Evolutionary conservation across 116 monocot species (phyloP), one percentile per base, ranked within the genome.

Genomic region (Zostera marina): DNA sequence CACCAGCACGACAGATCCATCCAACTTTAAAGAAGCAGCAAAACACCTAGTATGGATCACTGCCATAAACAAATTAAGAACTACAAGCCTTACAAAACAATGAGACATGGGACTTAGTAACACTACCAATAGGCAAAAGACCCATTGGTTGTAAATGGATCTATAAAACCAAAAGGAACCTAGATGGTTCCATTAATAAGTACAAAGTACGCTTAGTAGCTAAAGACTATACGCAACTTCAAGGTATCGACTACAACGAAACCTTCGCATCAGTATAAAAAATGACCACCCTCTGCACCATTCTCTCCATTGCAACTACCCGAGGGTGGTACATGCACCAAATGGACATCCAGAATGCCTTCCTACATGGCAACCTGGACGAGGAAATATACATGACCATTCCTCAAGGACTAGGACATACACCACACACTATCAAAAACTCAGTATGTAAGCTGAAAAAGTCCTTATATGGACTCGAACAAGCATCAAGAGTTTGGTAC

Each of bases 381-480:
- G 55, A 55, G 25, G 3, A 66, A 4, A 40, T 55, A 5, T 66
- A 66, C 42, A 54, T 66, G 15, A 20, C 54, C 1, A 19, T 54
- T 10, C 22, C 65, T 20, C 52, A 14, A 22, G 55, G 55, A 9
- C 42, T 55, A 22, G 23, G 7, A 13, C 5, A 3, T 0, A n/a
- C n/a, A n/a, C n/a, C n/a, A n/a, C n/a, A n/a, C n/a, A 17, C 54
- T 3, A 44, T 39, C 8, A 13, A 44, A 21, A 20, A 56, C 19
- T 53, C 52, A 21, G 39, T 64, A 10, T 25, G 12, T 12, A 64
- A 15, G 11, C 51, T 64, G 14, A 64, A 64, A 13, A 64, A 64
- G 12, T 49, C 64, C 4, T 17, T 53, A 21, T 64, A 64, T 64
- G 64, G 53, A 12, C n/a, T 66, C 8, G 56, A 66, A 17, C 55